These are phyloP conservation scores for Thielaviopsis euricoi DNA, from an alignment of 2,329 filamentous ascomycete genomes.

Conservation along the genomic window DNA sequence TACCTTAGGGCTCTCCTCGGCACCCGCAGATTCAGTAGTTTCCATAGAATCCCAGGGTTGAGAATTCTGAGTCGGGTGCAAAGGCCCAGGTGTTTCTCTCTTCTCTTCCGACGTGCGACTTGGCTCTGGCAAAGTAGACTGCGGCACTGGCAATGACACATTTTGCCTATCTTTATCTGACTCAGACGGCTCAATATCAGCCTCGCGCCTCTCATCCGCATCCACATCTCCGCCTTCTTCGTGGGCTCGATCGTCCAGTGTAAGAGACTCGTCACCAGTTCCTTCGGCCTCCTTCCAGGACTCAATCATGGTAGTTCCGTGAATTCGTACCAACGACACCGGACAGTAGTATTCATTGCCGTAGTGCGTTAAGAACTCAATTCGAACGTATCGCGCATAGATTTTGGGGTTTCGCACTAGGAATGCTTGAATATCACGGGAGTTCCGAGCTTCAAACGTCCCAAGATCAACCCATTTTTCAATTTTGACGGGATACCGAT, in stretches of 20 bases:
- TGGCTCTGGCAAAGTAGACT: no score
- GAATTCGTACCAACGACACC: conserved; percentile 73
- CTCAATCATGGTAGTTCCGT: conserved; percentile 92
- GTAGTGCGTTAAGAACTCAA: conserved; percentile 87
- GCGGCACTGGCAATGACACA: no score
- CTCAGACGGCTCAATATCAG: neutral
- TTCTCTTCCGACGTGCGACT: no score
- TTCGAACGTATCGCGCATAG: conserved; percentile 81
- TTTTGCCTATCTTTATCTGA: no score
- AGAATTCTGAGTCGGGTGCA: conserved; percentile 11
- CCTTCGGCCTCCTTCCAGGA: conserved; percentile 70
- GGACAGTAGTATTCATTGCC: conserved; percentile 96
- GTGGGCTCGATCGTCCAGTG: neutral
- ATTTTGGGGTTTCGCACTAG: conserved; percentile 87
- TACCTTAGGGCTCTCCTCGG: neutral
- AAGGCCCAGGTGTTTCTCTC: no score
- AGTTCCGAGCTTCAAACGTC: conserved; percentile 80
- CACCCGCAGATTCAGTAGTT: neutral
- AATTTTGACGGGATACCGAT: conserved; percentile 80
- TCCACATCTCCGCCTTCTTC: conserved; percentile 29
- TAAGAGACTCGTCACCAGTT: conserved; percentile 3
- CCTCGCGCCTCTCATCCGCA: neutral
- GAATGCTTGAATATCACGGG: conserved; percentile 86
- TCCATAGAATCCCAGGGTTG: neutral
- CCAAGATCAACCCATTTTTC: conserved; percentile 87